Evolutionary conservation across 768 basidiomycete genomes (phyloP), one percentile per base, ranked within the genome.

Genomic region (Leccinum rimulosum): DNA sequence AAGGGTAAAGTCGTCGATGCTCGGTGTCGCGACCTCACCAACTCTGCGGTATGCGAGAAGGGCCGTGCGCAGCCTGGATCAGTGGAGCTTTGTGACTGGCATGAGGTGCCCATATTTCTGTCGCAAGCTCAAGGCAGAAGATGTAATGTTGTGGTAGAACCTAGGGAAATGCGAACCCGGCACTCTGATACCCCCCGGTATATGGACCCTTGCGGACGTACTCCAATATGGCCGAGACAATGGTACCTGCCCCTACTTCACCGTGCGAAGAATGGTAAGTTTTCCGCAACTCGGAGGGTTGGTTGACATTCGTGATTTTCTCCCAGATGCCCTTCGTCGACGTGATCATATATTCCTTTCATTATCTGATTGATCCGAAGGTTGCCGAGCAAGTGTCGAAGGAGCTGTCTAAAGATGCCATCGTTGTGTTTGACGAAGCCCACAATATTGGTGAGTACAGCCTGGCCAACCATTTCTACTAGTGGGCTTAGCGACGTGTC

Each of bases 381-480:
- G 95, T 99, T 45, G 97, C 97, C 0, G 97, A 98, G 66, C 95
- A 98, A 76, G 97, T 99, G 14, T 98, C 97, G 2, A 95, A 93
- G 69, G 97, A 99, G 73, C 81, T 99, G 76, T 92, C 91, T 8
- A 98, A 98, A 68, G 97, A 99, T 71, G 89, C 94, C 31, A 99
- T 99, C 55, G 95, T 99, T 40, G 97, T 99, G 2, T 99, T 99
- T 68, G 97, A 99, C 68, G 97, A 99, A 71, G 97, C 97, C 15
- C 97, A 99, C 74, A 99, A 99, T 71, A 99, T 99, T 54, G 95
- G 95, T 95, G 65, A 57, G 80, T 63, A 28, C 52, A 55, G 40
- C 40, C 56, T 54, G 35, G 43, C 25, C 22, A 27, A 45, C 36
- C 27, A 11, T 12, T 25, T 49, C 15, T 47, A 48, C 3, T 33